Base-by-base conservation (phyloP, 2,329 filamentous ascomycete genomes). In the Ilyonectria sp. region DNA sequence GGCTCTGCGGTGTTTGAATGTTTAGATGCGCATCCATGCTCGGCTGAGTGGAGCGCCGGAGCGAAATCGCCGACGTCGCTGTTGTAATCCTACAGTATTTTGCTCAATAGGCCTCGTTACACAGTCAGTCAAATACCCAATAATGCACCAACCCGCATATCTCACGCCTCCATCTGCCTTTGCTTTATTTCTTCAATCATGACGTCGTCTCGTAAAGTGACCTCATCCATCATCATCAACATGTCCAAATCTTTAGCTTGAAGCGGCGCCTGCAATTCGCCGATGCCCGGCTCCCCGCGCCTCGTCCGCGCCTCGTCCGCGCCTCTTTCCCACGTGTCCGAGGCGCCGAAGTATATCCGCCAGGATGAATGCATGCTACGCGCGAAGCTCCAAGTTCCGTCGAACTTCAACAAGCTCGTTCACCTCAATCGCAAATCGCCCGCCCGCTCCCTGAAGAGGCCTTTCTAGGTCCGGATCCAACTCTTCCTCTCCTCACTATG, bases 401-500 rank as follows among this genome's bases (percentile, higher is more conserved):
- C 29, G 43, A 63, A 52, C 60, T 56, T 10, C 23, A 46, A 37
- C 44, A 49, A 55, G 60, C 60, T 62, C 29, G 44, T 37, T 37
- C 52, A 35, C 52, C 54, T 62, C 49, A 55, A 56, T 15, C 60
- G 23, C 52, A 29, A 49, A 19, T 29, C 52, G 11, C 15, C 43
- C 31, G 15, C 17, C 19, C 6, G 23, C 13, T 26, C 8, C 8
- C 9, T 8, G 17, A 26, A 52, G 17, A 31, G 17, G 8, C 26
- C 10, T 52, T n/a, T 52, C 9, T 7, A 9, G n/a, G 15, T 17
- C 17, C 17, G 8, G 10, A 52, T 53, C 58, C 33, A 3, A n/a
- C 44, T 59, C 55, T n/a, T 49, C 58, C 19, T 21, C 35, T 5
- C 21, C 33, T 40, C 55, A 47, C 69, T 57, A 93, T 93, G 90